Percentiles rank a stretch among this genome's conserved stretches.
These are phyloP conservation scores for Penicillium hesseltinei DNA, from an alignment of 2,329 filamentous ascomycete genomes.

Conservation along the genomic window DNA sequence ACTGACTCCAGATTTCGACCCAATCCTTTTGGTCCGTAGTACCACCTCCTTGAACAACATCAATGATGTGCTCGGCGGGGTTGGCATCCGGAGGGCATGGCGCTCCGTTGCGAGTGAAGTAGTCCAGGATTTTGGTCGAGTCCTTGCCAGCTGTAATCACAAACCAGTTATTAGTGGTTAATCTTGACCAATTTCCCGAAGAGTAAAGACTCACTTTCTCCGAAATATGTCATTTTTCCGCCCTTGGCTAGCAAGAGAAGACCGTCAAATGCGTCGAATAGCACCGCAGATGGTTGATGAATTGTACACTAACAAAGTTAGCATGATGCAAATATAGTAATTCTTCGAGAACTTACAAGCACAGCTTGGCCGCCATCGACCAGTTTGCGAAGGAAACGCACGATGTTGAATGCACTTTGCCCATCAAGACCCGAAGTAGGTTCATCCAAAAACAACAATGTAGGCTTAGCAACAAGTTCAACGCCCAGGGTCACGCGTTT, in stretches of 20 bases:
- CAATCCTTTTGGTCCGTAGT: constrained; percentile 27
- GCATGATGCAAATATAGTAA: neutral
- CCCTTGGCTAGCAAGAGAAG: constrained; percentile 64
- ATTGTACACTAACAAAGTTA: constrained; percentile 52
- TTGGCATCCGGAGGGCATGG: constrained; percentile 54
- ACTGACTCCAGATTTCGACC: constrained; percentile 35
- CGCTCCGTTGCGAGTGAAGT: constrained; percentile 55
- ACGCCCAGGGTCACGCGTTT: constrained; percentile 63
- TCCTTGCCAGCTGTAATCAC: constrained; percentile 31
- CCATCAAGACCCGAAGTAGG: constrained; percentile 65
- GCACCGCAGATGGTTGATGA: constrained; percentile 65
- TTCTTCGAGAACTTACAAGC: constrained; percentile 43
- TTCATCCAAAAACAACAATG: constrained; percentile 62
- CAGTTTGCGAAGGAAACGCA: constrained; percentile 65
- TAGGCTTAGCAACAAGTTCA: constrained; percentile 59
- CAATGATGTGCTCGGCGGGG: constrained; percentile 51
- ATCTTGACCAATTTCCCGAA: too few species aligned
- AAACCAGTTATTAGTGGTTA: neutral
- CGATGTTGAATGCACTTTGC: constrained; percentile 56
- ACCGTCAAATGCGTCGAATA: constrained; percentile 66
- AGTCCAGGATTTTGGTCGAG: constrained; percentile 45
- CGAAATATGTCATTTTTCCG: constrained; percentile 66
- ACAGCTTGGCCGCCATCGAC: constrained; percentile 66
- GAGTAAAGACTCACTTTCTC: constrained; percentile 43
- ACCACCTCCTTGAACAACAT: constrained; percentile 34